Conservation (phyloP, 2,329 filamentous ascomycete genomes). For the Biscogniauxia sp. region DNA sequence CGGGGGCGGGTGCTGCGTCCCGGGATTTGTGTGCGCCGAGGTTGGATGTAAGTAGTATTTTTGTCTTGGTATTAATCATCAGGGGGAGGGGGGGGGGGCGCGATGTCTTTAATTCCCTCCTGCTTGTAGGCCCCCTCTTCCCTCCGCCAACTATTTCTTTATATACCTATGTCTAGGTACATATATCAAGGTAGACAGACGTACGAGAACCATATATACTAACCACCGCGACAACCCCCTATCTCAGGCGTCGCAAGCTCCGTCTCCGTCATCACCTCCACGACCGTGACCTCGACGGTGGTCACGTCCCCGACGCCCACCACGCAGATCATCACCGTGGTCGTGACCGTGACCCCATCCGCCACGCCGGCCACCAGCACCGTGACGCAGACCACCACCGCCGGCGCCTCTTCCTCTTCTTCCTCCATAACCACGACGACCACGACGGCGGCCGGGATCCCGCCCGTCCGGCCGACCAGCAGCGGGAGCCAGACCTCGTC, state of each 20-base stretch:
- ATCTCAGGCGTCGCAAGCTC: conserved; percentile 35
- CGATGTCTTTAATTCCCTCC: background rate
- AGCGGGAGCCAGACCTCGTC: conserved; percentile 35
- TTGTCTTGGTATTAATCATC: too few species aligned
- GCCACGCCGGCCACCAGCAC: conserved; percentile 31
- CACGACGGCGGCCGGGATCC: conserved; percentile 29
- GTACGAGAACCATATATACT: too few species aligned
- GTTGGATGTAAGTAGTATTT: conserved; percentile 65
- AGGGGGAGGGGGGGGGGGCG: too few species aligned
- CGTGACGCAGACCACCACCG: conserved; percentile 34
- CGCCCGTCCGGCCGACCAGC: conserved; percentile 33
- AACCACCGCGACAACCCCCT: too few species aligned
- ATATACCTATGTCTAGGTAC: conserved; percentile 1
- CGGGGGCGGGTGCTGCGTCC: conserved; percentile 74
- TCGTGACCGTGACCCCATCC: conserved; percentile 41
- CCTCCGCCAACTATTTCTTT: background rate
- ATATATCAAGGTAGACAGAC: background rate
- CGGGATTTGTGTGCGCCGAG: conserved; percentile 67
- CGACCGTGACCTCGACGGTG: conserved; percentile 39
- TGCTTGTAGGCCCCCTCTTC: background rate
- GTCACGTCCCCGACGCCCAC: conserved; percentile 35
- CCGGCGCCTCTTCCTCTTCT: background rate
- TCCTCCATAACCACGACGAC: conserved; percentile 4
- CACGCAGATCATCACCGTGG: conserved; percentile 32
- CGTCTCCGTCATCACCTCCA: conserved; percentile 35